Base-by-base conservation (phyloP, 805 yeast species). In the Barnettozyma pratensis region DNA sequence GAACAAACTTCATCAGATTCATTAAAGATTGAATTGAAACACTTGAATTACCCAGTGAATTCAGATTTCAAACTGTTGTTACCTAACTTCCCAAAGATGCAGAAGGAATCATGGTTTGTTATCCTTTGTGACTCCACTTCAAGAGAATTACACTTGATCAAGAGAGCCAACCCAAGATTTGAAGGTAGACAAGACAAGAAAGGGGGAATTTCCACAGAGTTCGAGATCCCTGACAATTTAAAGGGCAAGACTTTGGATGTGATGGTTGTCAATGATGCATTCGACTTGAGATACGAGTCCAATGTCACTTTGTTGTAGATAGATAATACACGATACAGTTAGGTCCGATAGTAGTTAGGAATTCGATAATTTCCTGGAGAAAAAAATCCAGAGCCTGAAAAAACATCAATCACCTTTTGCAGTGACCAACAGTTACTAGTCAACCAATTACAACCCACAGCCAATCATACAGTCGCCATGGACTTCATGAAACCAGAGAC, bases 61-160 rank as follows among this genome's bases (percentile, higher is more conserved):
- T 68, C 71, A 4, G 90, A 84, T 41, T 86, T 81, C 70, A 79
- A 78, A 54, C 77, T 88, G 45, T 80, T 83, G 59, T 74, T 91
- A 49, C 92, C 95, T 3, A 79, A 78, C 57, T 94, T 87, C 69
- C 96, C 96, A 41, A 92, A 94, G 65, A 72, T 82, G 3, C 99
- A 94, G 66, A 83, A 89, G 59, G 98, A 94, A 63, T 81, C 95
- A 0, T 94, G 99, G 98, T 88, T 92, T 64, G 76, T 83, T 8
- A 77, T 92, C 42, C 56, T 83, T 8, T 69, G 77, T 51, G 80
- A 81, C 52, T 66, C 67, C 29, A 66, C 69, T 6, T 70, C 65
- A 3, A 75, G 75, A 41, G 87, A 83, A 58, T 62, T 92, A 29
- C 65, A 76, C 37, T 72, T 84, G 39, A 69, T 92, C 41, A 88